Evolutionary conservation across 2,329 filamentous ascomycete species (phyloP), one percentile per base, ranked within the genome.

Genomic region (Pseudogymnoascus sp.): DNA sequence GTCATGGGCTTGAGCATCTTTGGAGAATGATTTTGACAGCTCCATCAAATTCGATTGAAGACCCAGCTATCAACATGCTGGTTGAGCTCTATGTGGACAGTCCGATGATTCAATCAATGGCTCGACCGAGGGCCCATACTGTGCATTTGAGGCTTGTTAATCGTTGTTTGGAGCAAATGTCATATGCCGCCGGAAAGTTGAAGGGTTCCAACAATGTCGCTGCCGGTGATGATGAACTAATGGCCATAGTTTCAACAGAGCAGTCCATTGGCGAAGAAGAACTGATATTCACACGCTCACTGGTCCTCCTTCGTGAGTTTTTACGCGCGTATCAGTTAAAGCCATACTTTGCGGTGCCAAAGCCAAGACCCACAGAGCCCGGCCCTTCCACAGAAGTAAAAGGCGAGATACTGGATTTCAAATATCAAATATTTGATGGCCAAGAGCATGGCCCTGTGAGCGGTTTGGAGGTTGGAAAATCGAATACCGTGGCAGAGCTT

Each of bases 1-100:
- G 78, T 65, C 82, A 74, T 66, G 83, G 77, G 25, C 79, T 83
- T 45, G 89, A 95, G 68, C 83, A 92, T 63, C 78, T 96, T n/a
- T 96, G 93, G 93, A 84, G 86, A 23, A 84, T 96, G 68, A 85
- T 93, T 35, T 77, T 96, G 61, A 87, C 83, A 14, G 86, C 89
- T 1, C 84, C 86, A 4, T 78, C 83, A 38, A 78, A 82, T 38
- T 83, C 80, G 0, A 86, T 96, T 58, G 90, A 90, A 67, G 80
- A 82, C 18, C 76, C 80, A 61, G 88, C 90, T 1, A 91, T 89
- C 31, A 80, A 80, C 60, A 85, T 86, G 21, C 83, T 96, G 3
- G 90, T 92, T 23, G 82, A 87, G 23, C 80, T 91, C 11, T 96
- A 95, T 70, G 79, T 95, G 35, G 77, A 84, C 31, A 84, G 81